These are phyloP conservation scores for Hericium erinaceus DNA, from an alignment of 768 basidiomycete species.

Conservation along the genomic window DNA sequence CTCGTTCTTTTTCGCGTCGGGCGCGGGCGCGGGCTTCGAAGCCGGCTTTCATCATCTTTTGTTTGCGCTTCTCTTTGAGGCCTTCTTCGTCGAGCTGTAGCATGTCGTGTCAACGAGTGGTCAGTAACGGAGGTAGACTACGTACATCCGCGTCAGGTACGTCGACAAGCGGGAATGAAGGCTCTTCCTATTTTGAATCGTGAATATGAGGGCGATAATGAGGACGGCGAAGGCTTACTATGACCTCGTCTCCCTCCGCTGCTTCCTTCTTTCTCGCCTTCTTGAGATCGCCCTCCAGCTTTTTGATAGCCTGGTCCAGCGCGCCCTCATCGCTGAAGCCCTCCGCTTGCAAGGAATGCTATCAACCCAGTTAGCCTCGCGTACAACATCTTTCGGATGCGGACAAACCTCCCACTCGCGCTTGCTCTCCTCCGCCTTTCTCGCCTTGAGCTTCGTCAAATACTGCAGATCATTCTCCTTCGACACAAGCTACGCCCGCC, in stretches of 20 bases:
- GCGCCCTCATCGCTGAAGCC: constrained; percentile 72
- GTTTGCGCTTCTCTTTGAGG: constrained; percentile 90
- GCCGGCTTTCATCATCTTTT: constrained; percentile 86
- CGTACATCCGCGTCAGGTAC: constrained; percentile 82
- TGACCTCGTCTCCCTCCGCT: constrained; percentile 53
- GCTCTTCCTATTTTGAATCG: constrained; percentile 48
- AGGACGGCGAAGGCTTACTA: constrained; percentile 21
- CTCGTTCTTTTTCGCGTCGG: constrained; percentile 81
- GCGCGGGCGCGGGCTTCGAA: constrained; percentile 84
- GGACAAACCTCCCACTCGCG: constrained; percentile 61
- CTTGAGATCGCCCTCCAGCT: constrained; percentile 71
- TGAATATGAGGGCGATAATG: background rate
- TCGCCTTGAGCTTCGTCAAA: constrained; percentile 59
- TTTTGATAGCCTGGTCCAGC: constrained; percentile 78
- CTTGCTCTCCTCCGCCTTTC: constrained; percentile 48
- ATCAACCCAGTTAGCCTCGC: background rate
- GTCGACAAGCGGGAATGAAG: constrained; percentile 83
- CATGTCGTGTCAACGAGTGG: background rate
- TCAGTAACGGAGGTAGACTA: background rate
- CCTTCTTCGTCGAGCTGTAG: constrained; percentile 77
- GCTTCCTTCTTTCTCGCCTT: constrained; percentile 73
- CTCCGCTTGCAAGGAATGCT: constrained; percentile 56
- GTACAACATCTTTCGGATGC: background rate
- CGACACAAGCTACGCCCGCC: constrained; percentile 43
- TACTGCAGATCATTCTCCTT: constrained; percentile 71